Conservation (phyloP, 1,139 yeast genomes). For the Protomyces gravidus region DNA sequence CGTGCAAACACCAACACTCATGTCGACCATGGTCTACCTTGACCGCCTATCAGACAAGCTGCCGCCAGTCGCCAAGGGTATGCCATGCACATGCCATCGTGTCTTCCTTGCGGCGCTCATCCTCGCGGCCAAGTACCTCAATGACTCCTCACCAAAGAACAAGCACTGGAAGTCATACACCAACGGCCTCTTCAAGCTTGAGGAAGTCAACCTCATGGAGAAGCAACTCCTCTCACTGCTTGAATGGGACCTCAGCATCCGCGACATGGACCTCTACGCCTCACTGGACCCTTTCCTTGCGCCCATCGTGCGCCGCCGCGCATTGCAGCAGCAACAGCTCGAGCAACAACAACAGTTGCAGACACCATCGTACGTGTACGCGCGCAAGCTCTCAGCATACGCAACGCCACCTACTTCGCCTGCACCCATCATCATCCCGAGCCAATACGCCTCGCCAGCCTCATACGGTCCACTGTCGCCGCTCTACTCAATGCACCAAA, state of each 20-base stretch:
- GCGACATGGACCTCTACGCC: slow-evolving; percentile 61
- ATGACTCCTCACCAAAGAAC: slow-evolving; percentile 90
- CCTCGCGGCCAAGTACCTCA: slow-evolving; percentile 81
- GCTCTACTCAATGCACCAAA: not conserved
- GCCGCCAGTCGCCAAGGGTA: slow-evolving; percentile 86
- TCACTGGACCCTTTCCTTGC: slow-evolving; percentile 70
- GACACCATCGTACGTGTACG: slow-evolving; percentile 22
- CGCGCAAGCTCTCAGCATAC: slow-evolving; percentile 16
- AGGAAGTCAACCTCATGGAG: slow-evolving; percentile 87
- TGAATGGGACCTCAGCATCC: slow-evolving; percentile 75
- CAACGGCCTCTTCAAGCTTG: slow-evolving; percentile 66
- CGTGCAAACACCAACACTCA: slow-evolving; percentile 90
- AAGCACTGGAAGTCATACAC: slow-evolving; percentile 95
- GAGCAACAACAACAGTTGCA: slow-evolving; percentile 3
- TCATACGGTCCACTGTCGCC: not conserved
- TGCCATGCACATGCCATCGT: slow-evolving; percentile 89
- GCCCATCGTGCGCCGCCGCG: slow-evolving; percentile 47
- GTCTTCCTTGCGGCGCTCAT: slow-evolving; percentile 84
- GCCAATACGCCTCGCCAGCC: not conserved
- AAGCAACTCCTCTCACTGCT: slow-evolving; percentile 74
- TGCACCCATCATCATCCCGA: not conserved
- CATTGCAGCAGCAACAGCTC: slow-evolving; percentile 1
- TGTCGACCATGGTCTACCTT: slow-evolving; percentile 83
- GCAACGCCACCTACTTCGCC: slow-evolving; percentile 25
- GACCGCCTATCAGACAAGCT: slow-evolving; percentile 68